These are phyloP conservation scores for Diaporthe humulicola DNA, from an alignment of 2,329 filamentous ascomycete species.

Conservation along the genomic window DNA sequence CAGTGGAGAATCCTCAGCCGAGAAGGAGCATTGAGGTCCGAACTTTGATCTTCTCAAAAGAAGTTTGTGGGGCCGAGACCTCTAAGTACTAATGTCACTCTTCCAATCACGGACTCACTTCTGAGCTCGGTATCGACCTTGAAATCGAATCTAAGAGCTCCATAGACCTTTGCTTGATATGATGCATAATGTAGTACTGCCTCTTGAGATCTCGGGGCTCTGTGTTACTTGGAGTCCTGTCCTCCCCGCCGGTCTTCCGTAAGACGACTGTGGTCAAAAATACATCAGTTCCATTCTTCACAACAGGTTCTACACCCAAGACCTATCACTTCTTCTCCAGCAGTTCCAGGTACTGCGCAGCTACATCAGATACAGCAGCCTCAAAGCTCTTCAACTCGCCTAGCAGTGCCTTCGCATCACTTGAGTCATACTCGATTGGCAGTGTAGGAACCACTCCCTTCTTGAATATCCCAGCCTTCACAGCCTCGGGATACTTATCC, in stretches of 20 bases:
- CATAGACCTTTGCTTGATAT: no score
- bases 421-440: conserved; percentile 31
- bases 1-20: conserved; percentile 1
- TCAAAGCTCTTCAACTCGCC: conserved; percentile 33
- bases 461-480: conserved; percentile 45
- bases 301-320: neutral
- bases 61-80: neutral
- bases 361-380: conserved; percentile 24
- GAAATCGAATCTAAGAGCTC: no score
- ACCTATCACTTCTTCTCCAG: conserved; percentile 10
- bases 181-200: neutral
- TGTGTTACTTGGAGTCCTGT: neutral
- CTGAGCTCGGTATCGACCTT: no score
- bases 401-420: conserved; percentile 22
- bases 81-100: neutral
- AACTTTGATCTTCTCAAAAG: neutral
- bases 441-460: conserved; percentile 40
- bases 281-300: neutral
- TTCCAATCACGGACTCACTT: no score
- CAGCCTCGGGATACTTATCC: conserved; percentile 44
- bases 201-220: no score
- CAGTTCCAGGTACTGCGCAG: conserved; percentile 29
- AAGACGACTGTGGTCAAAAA: neutral
- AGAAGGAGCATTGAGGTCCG: conserved; percentile 23
- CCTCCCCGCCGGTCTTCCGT: neutral